Evolutionary conservation across 768 basidiomycete species (phyloP), one percentile per base, ranked within the genome.

Genomic region (Macrolepiota dolichaula): DNA sequence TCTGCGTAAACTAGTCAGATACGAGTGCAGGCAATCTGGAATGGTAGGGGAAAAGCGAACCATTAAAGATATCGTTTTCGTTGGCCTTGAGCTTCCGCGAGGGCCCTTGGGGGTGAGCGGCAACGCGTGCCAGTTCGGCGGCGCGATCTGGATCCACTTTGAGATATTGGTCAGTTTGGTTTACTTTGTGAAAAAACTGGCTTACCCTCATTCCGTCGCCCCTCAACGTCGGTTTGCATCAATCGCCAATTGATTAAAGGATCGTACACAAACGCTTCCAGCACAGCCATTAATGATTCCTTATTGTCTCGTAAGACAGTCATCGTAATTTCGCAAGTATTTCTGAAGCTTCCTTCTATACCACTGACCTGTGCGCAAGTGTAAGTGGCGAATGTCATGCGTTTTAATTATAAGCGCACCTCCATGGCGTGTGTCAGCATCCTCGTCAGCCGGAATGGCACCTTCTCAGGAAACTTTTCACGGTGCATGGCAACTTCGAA

Each of bases 351-450:
- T 38, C 97, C 97, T 70, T 98, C 94, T 63, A 99, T 97, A 24
- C 97, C 96, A 74, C 95, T 96, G 66, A 96, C 94, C 93, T 95
- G 51, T 53, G 10, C 13, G 6, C 36, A 15, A 38, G 67, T 22
- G 55, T 59, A 55, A 65, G 36, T 32, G 44, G 65, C 60, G n/a
- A 61, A 65, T 49, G n/a, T 11, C 27, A 54, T n/a, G 10, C 40
- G 19, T 44, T 7, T 12, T 36, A 29, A 40, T 19, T 44, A 50
- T 40, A 27, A 36, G 13, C 82, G 66, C 66, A 93, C 95, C 84
- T 99, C 97, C 97, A 99, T 99, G 12, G 97, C 97, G 71, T 97
- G 93, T 11, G 94, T 96, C 55, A 99, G 83, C 97, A 99, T 99
- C 66, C 97, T 82, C 10, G 97, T 99, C 64, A 99, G 81, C 40